These are phyloP conservation scores for Mortierella sp. DNA, from an alignment of 371 early-diverging fungal genomes.

Conservation along the genomic window DNA sequence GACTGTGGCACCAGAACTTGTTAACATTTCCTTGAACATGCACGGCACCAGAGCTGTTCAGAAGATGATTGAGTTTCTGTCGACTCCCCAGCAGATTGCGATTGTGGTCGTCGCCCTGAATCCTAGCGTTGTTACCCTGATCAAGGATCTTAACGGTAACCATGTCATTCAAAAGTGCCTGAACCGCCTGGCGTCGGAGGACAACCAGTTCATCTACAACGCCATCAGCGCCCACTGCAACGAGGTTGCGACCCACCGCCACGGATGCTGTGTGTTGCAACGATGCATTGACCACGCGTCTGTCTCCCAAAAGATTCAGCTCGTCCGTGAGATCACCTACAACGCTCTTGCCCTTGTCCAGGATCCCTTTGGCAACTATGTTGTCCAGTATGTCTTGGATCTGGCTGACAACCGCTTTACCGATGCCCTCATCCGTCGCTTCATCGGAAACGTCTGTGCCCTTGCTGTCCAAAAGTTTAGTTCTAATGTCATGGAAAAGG, in stretches of 20 bases:
- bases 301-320: slow-evolving; percentile 77
- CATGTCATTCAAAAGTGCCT: slow-evolving; percentile 99
- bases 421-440: slow-evolving; percentile 80
- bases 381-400: slow-evolving; percentile 97
- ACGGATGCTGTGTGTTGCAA: slow-evolving; percentile 98
- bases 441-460: slow-evolving; percentile 81
- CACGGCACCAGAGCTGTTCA: slow-evolving; percentile 98
- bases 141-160: slow-evolving; percentile 98
- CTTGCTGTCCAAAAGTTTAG: slow-evolving; percentile 93
- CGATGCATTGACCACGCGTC: slow-evolving; percentile 94
- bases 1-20: slow-evolving; percentile 79
- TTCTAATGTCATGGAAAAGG: slow-evolving; percentile 93
- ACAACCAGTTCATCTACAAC: slow-evolving; percentile 92
- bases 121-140: slow-evolving; percentile 85
- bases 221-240: slow-evolving; percentile 89
- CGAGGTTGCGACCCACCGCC: slow-evolving; percentile 94
- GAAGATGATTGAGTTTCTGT: slow-evolving; percentile 90
- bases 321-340: slow-evolving; percentile 81
- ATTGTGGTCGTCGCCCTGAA: slow-evolving; percentile 80
- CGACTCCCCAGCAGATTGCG: slow-evolving; percentile 76
- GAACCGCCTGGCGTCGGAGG: slow-evolving; percentile 74
- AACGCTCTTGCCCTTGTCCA: slow-evolving; percentile 87
- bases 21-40: slow-evolving; percentile 90
- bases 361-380: slow-evolving; percentile 98
- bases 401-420: slow-evolving; percentile 75